Evolutionary conservation across 371 early-diverging fungal genomes (phyloP), one percentile per base, ranked within the genome.

Genomic region (Blastocladiella emersonii): DNA sequence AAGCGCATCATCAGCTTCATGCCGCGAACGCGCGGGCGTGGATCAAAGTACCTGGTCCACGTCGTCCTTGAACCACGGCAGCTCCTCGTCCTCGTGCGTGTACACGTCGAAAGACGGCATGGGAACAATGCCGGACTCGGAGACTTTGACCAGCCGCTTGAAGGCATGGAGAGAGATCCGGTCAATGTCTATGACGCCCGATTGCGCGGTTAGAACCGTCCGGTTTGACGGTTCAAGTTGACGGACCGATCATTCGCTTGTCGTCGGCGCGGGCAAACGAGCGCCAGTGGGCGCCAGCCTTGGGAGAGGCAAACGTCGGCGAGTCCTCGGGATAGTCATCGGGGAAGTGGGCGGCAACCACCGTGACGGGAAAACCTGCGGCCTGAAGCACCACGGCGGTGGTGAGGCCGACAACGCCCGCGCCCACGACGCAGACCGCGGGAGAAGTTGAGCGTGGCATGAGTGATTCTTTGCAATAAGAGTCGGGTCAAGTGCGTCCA

Each of bases 221-320:
- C 12, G 27, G 55, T 8, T 53, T 15, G 27, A 30, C 4, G 55
- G 4, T 8, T 34, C 34, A 53, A 12, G 4, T 5, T 35, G 32
- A 72, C 74, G 45, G 55, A 67, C 19, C 63, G 27, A 23, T 77
- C 76, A 57, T 68, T 57, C 27, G 15, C 17, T 32, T 23, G 64
- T 83, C 76, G 34, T 67, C 61, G 19, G 68, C 63, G 37, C 37
- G 63, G 6, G 82, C 76, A 63, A 70, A 74, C 1, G 80, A 76
- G 27, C 78, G 70, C 84, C 84, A 83, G 70, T 83, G 78, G n/a
- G 84, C 84, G 25, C 84, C 84, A 0, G 83, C 79, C 66, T 74
- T 72, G 21, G 80, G 78, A 15, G 78, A 77, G 15, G 84, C 79
- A 66, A 75, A 82, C 4, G 48, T 35, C 10, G 65, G 41, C 71